These are phyloP conservation scores for Trichoderma afroharzianum DNA, from an alignment of 2,329 filamentous ascomycete genomes.

Conservation along the genomic window DNA sequence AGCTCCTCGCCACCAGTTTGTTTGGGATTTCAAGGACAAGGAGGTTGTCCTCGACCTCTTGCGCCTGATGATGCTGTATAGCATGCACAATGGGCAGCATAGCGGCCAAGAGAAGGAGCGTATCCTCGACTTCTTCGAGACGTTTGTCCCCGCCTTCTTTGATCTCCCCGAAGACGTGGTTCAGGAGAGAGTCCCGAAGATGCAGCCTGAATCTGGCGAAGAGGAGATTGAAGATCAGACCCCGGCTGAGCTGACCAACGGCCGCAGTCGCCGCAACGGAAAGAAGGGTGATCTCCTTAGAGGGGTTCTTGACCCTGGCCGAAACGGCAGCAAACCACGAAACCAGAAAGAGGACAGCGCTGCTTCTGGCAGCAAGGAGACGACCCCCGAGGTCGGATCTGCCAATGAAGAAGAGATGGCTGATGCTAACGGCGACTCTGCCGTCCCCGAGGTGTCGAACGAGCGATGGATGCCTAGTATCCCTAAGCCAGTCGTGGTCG, in stretches of 20 bases:
- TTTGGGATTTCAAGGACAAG: constrained; percentile 69
- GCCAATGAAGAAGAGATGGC: constrained; percentile 72
- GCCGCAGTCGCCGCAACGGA: constrained; percentile 64
- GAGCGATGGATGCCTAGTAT: constrained; percentile 63
- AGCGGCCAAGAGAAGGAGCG: constrained; percentile 70
- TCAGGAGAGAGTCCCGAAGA: constrained; percentile 62
- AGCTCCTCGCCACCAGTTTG: constrained; percentile 67
- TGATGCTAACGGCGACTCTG: constrained; percentile 55
- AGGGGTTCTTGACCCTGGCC: constrained; percentile 75
- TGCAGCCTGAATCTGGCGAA: constrained; percentile 67
- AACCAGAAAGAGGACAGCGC: constrained; percentile 74
- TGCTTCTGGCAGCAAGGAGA: constrained; percentile 76
- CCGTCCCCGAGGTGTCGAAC: constrained; percentile 59
- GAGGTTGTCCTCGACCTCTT: constrained; percentile 62
- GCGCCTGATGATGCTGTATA: constrained; percentile 61
- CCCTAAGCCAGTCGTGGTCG: constrained; percentile 53
- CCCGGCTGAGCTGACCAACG: constrained; percentile 67
- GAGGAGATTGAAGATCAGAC: constrained; percentile 74
- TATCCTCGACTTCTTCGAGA: constrained; percentile 71
- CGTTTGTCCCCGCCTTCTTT: constrained; percentile 73
- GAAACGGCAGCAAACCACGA: constrained; percentile 66
- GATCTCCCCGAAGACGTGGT: constrained; percentile 69
- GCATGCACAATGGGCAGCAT: constrained; percentile 66
- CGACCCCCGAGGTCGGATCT: constrained; percentile 79
- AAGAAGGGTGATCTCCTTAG: constrained; percentile 80